Conservation (phyloP, 2,329 filamentous ascomycete species). For the Colletotrichum ledebouriae region DNA sequence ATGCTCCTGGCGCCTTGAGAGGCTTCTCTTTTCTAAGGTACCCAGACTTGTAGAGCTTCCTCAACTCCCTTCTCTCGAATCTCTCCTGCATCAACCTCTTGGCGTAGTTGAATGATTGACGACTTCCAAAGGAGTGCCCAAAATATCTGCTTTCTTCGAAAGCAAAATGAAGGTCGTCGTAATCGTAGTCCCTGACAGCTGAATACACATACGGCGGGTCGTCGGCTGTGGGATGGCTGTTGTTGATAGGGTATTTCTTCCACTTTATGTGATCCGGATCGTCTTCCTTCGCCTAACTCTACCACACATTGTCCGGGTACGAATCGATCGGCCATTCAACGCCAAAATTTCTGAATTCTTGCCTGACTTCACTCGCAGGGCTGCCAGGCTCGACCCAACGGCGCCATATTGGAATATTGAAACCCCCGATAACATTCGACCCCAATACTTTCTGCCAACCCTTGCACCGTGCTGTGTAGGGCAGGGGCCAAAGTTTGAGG, state of each 20-base stretch:
- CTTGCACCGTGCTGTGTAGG: no score
- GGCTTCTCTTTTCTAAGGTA: constrained; percentile 1
- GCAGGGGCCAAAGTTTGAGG: no score
- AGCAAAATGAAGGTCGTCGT: neutral
- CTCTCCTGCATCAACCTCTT: neutral
- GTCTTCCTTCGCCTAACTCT: no score
- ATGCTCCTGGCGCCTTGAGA: neutral
- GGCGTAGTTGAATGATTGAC: neutral
- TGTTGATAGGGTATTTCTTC: neutral
- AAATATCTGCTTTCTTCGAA: neutral
- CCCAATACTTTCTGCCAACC: neutral
- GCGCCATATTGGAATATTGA: constrained; percentile 4
- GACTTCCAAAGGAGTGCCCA: neutral
- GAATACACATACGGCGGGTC: constrained; percentile 5
- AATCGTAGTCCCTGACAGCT: neutral
- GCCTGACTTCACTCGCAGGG: constrained; percentile 2
- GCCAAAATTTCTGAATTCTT: constrained; percentile 19
- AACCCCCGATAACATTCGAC: constrained; percentile 1
- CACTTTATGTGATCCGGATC: neutral
- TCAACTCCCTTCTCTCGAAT: neutral
- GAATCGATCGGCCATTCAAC: no score
- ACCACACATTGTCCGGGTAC: no score
- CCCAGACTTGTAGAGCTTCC: constrained; percentile 2
- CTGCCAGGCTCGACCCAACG: neutral
- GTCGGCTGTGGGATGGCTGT: fast-evolving